phyloP scores from a whole-genome alignment of 1,284 basidiomycete genomes.

The Irpex lacteus region DNA sequence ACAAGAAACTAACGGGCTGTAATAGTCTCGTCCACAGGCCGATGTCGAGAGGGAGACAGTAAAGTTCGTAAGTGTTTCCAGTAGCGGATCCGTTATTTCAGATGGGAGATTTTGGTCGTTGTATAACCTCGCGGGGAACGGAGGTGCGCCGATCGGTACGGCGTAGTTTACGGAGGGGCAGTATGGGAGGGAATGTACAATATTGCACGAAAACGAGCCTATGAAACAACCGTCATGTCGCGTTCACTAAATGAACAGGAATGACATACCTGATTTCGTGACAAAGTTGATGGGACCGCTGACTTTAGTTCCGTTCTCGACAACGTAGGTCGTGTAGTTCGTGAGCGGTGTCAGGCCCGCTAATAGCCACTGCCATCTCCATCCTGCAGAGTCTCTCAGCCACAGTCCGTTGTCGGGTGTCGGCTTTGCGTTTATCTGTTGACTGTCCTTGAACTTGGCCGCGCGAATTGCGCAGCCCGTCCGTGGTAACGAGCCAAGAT shows the following conservation, averaged over 20 bases:
- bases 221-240: constrained; percentile 6
- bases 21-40: constrained; percentile 78
- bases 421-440: constrained; percentile 8
- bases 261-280: constrained; percentile 63
- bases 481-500: constrained; percentile 43
- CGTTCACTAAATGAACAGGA: not conserved
- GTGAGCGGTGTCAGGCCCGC: constrained; percentile 55
- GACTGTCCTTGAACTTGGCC: not conserved
- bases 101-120: constrained; percentile 52
- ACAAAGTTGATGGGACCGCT: constrained; percentile 62
- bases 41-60: constrained; percentile 67
- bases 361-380: constrained; percentile 67
- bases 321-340: constrained; percentile 69
- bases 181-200: constrained; percentile 69
- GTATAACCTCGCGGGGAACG: constrained; percentile 40
- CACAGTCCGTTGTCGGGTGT: constrained; percentile 47
- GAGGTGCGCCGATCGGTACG: constrained; percentile 56
- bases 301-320: constrained; percentile 51
- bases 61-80: constrained; percentile 69
- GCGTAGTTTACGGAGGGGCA: constrained; percentile 75
- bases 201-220: constrained; percentile 72
- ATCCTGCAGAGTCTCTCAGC: constrained; percentile 54
- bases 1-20: constrained; percentile 77
- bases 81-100: constrained; percentile 45
- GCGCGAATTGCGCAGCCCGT: constrained; percentile 54